Conservation (phyloP, 495 filamentous ascomycete genomes). For the Tricharina praecox region DNA sequence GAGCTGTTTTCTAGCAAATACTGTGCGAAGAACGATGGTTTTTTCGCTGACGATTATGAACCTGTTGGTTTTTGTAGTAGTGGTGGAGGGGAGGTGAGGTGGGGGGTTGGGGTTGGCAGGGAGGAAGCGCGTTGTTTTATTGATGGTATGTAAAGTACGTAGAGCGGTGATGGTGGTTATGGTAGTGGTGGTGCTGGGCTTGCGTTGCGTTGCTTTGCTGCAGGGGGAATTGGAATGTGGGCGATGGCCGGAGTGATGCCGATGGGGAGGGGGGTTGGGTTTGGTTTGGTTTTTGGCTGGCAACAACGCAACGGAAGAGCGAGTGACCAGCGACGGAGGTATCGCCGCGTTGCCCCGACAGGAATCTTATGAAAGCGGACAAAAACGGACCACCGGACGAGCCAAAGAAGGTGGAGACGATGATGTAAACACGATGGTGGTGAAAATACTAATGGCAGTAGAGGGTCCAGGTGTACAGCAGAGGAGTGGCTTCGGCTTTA, state of each 20-base stretch:
- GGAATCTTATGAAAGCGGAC: no score
- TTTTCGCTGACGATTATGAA: no score
- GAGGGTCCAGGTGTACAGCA: no score
- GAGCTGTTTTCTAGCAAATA: not conserved
- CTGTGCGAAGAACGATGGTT: constrained; percentile 5
- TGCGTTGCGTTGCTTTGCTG: not conserved
- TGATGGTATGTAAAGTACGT: no score
- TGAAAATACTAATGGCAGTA: no score
- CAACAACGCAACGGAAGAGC: no score
- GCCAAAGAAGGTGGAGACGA: no score
- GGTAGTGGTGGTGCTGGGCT: constrained; percentile 2
- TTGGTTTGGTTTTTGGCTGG: not conserved
- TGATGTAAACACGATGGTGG: no score
- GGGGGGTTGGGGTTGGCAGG: not conserved
- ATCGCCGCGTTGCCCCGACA: no score
- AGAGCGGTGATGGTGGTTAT: constrained; percentile 6
- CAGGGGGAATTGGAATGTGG: not conserved
- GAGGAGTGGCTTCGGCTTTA: no score
- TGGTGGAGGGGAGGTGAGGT: constrained; percentile 1
- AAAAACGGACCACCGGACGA: no score
- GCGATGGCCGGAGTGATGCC: not conserved
- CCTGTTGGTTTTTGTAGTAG: not conserved
- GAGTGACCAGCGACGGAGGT: no score
- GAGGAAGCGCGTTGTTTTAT: constrained; percentile 18
- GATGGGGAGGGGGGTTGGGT: not conserved